Evolutionary conservation across 2,329 filamentous ascomycete species (phyloP), one percentile per base, ranked within the genome.

Genomic region (Exophiala aquamarina): DNA sequence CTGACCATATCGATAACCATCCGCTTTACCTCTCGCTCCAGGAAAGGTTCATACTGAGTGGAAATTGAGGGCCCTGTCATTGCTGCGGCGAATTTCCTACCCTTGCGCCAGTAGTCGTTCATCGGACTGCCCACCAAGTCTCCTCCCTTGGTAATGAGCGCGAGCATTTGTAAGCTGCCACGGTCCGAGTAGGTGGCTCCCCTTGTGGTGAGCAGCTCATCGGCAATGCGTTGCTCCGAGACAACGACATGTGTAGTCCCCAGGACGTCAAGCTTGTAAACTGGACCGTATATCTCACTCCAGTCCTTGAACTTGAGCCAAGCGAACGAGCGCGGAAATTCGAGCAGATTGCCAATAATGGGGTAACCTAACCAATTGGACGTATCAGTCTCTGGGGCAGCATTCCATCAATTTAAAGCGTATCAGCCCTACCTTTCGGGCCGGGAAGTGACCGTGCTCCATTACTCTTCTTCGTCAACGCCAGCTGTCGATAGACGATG

Each of bases 1-100:
- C 60, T 62, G 11, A 77, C 58, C 4, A 77, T 60, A 3, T 71
- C 65, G 43, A 53, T 61, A 34, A 68, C 66, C 3, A 77, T 52
- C 11, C 72, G 63, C 5, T 63, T 66, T 14, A 72, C 70, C 50
- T 77, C 73, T 6, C 74, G 69, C 21, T 73, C 70, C 56, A 77
- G 75, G 1, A 73, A 65, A 2, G 68, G 65, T 50, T 70, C 72
- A 57, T 77, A 77, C 7, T 70, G 56, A n/a, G 66, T 56, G 31
- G 74, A 51, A 1, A 69, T 67, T 38, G 65, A 31, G 9, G 28
- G 9, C 9, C 9, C 28, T 9, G 28, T 31, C 28, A 31, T 31
- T 9, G 28, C 28, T 9, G 28, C n/a, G n/a, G 28, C 28, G 28
- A 31, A 31, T 31, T 31, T 31, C 28, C 28, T 9, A 9, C 28